phyloP scores from a whole-genome alignment of 1,284 basidiomycete genomes.

The Apiotrichum sp. region DNA sequence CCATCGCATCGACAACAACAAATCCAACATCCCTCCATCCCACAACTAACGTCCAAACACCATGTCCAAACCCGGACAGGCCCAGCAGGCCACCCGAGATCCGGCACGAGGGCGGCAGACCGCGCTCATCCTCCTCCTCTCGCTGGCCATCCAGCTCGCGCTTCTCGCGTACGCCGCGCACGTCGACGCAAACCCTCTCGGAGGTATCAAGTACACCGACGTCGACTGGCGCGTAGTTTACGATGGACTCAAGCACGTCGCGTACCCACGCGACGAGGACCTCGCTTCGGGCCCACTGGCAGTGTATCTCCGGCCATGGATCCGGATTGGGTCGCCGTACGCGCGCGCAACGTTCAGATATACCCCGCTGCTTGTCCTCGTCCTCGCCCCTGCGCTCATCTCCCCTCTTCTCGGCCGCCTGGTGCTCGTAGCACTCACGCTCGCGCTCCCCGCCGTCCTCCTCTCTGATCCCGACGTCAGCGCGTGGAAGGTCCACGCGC shows the following conservation, averaged over 20 bases:
- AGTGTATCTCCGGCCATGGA: background rate
- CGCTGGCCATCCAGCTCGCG: constrained; percentile 26
- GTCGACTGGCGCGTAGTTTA: constrained; percentile 94
- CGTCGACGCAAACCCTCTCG: constrained; percentile 40
- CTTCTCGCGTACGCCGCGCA: constrained; percentile 37
- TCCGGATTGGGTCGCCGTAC: constrained; percentile 63
- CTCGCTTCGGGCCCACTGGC: constrained; percentile 4
- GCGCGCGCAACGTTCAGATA: constrained; percentile 92
- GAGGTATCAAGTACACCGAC: constrained; percentile 82
- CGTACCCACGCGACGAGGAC: background rate
- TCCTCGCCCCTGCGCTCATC: constrained; percentile 74
- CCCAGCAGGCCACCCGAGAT: too few species aligned
- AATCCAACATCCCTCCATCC: too few species aligned
- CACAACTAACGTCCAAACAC: too few species aligned
- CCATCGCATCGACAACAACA: too few species aligned
- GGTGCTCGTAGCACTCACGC: constrained; percentile 78
- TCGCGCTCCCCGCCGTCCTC: constrained; percentile 73
- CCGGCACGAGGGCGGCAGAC: too few species aligned
- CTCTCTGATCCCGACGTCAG: constrained; percentile 43
- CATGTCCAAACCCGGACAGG: too few species aligned
- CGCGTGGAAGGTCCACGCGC: constrained; percentile 45
- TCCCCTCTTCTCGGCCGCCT: constrained; percentile 84
- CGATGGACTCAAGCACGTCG: constrained; percentile 61
- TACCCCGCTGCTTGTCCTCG: constrained; percentile 80
- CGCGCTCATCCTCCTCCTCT: constrained; percentile 13